A percentile compares a stretch with the other conserved stretches of the same genome.
Conservation (phyloP, 2,329 filamentous ascomycete species). For the Alternaria sp. region DNA sequence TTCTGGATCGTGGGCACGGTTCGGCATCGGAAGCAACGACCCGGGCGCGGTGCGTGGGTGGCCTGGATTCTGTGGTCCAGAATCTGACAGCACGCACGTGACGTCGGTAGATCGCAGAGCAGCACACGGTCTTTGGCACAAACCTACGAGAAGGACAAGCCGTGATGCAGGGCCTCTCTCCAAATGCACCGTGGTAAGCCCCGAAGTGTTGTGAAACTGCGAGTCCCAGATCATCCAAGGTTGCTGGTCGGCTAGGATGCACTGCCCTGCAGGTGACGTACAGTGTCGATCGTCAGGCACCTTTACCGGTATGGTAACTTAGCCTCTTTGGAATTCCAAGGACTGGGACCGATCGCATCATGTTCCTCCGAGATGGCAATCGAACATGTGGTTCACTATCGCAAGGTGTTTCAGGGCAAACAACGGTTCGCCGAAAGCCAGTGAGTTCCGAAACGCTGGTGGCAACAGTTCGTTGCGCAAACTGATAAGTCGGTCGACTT, state of each 20-base stretch:
- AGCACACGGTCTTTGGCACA: neutral
- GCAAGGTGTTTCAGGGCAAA: neutral
- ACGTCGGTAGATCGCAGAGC: neutral
- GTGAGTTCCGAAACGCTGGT: constrained; percentile 10
- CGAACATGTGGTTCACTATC: neutral
- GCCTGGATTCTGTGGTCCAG: neutral
- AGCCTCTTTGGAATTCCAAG: neutral
- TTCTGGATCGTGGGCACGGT: neutral
- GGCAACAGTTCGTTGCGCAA: neutral
- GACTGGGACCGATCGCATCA: neutral
- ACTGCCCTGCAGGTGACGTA: neutral
- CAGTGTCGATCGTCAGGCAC: neutral
- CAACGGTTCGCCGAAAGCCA: neutral
- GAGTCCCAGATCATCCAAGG: neutral
- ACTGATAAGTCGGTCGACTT: neutral
- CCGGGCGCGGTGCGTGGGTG: neutral
- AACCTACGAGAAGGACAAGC: neutral
- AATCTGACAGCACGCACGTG: neutral
- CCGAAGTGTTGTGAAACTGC: neutral
- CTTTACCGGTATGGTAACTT: neutral
- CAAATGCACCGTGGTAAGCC: neutral
- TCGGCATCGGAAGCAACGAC: neutral
- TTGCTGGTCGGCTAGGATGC: neutral
- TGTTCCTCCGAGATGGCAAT: neutral
- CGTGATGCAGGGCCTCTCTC: neutral